Conservation (phyloP, 306 rosid species). For the Sesbania bispinosa region DNA sequence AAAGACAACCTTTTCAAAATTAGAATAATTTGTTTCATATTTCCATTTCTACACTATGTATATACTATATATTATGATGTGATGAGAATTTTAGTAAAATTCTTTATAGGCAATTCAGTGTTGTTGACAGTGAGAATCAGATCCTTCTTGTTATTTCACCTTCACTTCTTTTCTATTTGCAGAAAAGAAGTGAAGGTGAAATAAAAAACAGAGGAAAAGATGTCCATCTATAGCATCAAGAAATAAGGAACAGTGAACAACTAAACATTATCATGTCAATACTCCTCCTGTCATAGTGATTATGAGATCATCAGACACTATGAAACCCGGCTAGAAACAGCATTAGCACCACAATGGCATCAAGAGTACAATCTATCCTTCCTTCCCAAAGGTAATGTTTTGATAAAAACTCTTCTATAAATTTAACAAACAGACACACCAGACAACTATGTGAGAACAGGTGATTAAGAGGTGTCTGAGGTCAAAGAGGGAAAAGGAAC, state of each 20-base stretch:
- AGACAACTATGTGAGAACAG: neutral
- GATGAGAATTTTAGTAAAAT: neutral
- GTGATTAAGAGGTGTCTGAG: neutral
- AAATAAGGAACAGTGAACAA: neutral
- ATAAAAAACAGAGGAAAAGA: neutral
- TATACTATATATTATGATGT: neutral
- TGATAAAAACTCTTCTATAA: neutral
- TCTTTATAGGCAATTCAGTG: neutral
- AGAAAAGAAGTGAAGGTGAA: neutral
- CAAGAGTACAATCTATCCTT: slow-evolving; percentile 6
- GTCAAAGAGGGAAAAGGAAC: neutral
- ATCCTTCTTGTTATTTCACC: neutral
- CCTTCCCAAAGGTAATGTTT: neutral
- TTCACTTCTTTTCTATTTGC: neutral
- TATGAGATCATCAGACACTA: neutral
- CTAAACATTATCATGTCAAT: neutral
- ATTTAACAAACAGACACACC: neutral
- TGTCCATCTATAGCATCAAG: neutral
- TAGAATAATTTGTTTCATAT: neutral
- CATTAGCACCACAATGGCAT: slow-evolving; percentile 3
- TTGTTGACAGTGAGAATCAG: neutral
- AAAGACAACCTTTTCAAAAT: neutral
- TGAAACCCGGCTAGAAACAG: slow-evolving; percentile 1
- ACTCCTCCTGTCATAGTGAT: neutral
- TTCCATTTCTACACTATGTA: neutral